A percentile compares a stretch with the other conserved stretches of the same genome.
These are phyloP conservation scores for Capronia coronata DNA, from an alignment of 2,329 filamentous ascomycete species.

Conservation along the genomic window DNA sequence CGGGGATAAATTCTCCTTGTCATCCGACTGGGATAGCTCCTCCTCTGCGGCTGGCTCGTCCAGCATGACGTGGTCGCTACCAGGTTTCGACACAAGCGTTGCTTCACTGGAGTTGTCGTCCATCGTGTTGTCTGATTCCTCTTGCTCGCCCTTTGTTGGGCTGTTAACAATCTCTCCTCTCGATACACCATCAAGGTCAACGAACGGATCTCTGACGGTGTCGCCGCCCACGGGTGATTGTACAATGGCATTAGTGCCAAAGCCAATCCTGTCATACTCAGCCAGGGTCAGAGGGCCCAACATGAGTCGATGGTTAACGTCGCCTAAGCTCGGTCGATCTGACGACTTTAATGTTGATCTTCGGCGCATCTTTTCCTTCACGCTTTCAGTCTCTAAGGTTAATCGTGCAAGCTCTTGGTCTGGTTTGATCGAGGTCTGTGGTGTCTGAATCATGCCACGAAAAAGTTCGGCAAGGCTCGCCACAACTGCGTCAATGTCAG, in stretches of 20 bases:
- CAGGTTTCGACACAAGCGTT: constrained; percentile 35
- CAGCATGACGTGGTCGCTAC: constrained; percentile 33
- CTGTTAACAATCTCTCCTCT: constrained; percentile 5
- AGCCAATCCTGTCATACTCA: constrained; percentile 10
- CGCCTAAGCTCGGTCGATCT: constrained; percentile 27
- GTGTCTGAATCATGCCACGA: constrained; percentile 59
- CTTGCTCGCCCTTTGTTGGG: neutral
- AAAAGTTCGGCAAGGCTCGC: constrained; percentile 67
- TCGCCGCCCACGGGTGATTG: constrained; percentile 10
- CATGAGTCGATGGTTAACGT: constrained; percentile 20
- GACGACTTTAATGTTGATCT: constrained; percentile 36
- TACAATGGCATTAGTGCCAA: constrained; percentile 7
- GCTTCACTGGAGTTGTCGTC: constrained; percentile 34
- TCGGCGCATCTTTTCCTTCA: constrained; percentile 48
- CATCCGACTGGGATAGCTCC: constrained; percentile 27
- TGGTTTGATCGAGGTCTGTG: constrained; percentile 59
- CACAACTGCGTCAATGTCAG: constrained; percentile 55
- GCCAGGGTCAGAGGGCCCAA: constrained; percentile 17
- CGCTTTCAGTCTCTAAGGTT: constrained; percentile 59
- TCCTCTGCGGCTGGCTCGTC: constrained; percentile 33
- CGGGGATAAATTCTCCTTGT: constrained; percentile 38
- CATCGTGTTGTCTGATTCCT: constrained; percentile 8
- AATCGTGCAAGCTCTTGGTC: constrained; percentile 72
- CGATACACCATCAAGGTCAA: neutral
- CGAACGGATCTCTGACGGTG: neutral